phyloP scores from a whole-genome alignment of 768 basidiomycete genomes.

The Leccinum subtestaceum region DNA sequence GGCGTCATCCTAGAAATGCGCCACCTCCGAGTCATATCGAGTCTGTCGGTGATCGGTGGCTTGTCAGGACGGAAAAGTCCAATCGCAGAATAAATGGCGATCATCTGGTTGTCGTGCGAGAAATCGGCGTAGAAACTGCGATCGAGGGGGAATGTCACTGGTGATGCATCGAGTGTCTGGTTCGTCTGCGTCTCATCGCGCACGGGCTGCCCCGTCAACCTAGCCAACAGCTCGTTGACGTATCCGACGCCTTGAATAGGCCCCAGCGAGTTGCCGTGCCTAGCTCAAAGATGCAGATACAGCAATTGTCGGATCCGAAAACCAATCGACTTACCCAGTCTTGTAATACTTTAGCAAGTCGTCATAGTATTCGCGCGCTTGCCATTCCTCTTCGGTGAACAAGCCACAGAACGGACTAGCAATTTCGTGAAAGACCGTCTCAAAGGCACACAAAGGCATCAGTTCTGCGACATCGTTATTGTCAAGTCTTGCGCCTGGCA shows the following conservation, averaged over 20 bases:
- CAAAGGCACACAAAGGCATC: conserved; percentile 77
- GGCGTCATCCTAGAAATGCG: conserved; percentile 60
- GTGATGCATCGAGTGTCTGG: conserved; percentile 62
- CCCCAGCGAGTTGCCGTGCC: conserved; percentile 67
- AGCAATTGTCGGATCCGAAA: not conserved
- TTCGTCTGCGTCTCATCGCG: conserved; percentile 75
- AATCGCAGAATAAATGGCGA: conserved; percentile 67
- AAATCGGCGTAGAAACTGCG: conserved; percentile 76
- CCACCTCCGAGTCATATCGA: conserved; percentile 44
- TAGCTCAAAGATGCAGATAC: conserved; percentile 23
- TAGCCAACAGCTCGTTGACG: conserved; percentile 83
- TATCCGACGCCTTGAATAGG: conserved; percentile 84
- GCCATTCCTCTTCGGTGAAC: conserved; percentile 65
- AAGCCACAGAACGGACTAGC: conserved; percentile 69
- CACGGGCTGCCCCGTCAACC: conserved; percentile 65
- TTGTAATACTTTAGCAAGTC: conserved; percentile 80
- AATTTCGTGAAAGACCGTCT: conserved; percentile 53
- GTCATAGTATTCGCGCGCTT: conserved; percentile 61
- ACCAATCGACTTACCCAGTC: conserved; percentile 51
- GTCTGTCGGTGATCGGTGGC: conserved; percentile 12
- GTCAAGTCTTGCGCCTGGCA: conserved; percentile 61
- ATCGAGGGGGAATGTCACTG: conserved; percentile 70
- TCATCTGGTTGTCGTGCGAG: conserved; percentile 84
- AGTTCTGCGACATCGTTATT: conserved; percentile 54
- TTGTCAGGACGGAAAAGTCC: conserved; percentile 47